Evolutionary conservation across 1,284 basidiomycete genomes (phyloP).

Genomic region (Ceratobasidium sp.): DNA sequence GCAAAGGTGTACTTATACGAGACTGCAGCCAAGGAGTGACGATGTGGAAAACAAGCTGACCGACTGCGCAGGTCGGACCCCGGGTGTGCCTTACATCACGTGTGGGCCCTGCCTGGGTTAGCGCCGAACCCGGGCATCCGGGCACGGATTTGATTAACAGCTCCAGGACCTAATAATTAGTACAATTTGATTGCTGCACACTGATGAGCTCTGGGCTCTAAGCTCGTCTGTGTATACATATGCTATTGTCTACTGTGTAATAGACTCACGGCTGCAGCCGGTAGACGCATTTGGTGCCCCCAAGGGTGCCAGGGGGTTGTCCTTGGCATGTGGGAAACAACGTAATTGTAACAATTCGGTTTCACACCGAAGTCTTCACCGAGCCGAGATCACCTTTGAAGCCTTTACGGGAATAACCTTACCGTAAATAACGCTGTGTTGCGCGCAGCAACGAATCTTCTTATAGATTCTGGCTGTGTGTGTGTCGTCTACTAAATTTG

Average conservation of each 20-base stretch:
- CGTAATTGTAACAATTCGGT: not conserved
- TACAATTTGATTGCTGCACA: no score
- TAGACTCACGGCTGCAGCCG: no score
- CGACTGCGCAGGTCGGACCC: conserved; percentile 13
- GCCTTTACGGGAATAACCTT: not conserved
- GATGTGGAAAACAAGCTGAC: conserved; percentile 7
- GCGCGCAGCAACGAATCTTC: conserved; percentile 8
- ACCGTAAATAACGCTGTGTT: conserved; percentile 10
- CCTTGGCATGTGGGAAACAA: not conserved
- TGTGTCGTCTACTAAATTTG: not conserved
- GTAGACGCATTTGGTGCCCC: no score
- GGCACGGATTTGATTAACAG: no score
- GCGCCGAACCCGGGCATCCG: no score
- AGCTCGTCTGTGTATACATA: no score
- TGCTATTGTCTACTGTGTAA: no score
- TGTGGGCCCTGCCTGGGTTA: no score
- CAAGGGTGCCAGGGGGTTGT: not conserved
- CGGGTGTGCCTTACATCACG: not conserved
- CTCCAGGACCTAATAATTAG: no score
- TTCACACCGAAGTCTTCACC: not conserved
- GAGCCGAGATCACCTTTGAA: not conserved
- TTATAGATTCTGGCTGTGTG: not conserved
- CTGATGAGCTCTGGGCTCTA: no score
- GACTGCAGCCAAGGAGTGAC: conserved; percentile 38
- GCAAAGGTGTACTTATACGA: conserved; percentile 35